Evolutionary conservation across 164 flowering plant species (phyloP).

Genomic region (Dillenia suffruticosa): DNA sequence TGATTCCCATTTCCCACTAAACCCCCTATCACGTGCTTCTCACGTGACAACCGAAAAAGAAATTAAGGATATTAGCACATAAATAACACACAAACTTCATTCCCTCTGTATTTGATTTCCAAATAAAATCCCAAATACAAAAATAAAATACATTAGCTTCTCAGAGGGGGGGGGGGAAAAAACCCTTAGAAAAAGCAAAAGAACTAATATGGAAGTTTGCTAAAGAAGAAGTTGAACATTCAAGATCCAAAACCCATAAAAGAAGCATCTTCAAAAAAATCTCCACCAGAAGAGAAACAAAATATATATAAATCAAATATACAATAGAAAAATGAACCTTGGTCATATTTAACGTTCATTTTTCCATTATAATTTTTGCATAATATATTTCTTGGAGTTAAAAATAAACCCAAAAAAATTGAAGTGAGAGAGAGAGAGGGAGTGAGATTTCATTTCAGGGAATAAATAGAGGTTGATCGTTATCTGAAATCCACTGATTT

Average conservation of each 20-base stretch:
- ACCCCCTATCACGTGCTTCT: too few species aligned
- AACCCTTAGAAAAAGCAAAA: neutral
- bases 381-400: neutral
- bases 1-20: too few species aligned
- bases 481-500: conserved; percentile 46
- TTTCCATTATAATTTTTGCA: neutral
- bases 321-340: conserved; percentile 7
- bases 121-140: too few species aligned
- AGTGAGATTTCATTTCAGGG: conserved; percentile 18
- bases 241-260: conserved; percentile 7
- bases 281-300: conserved; percentile 3
- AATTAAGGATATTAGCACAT: neutral
- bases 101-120: conserved; percentile 5
- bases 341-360: conserved; percentile 5
- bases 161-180: neutral
- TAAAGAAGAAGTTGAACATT: conserved; percentile 7
- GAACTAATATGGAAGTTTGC: conserved; percentile 21
- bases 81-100: neutral
- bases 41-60: too few species aligned
- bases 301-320: conserved; percentile 7
- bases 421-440: too few species aligned
- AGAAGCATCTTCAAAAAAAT: conserved; percentile 8
- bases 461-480: conserved; percentile 40
- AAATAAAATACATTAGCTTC: conserved; percentile 9
- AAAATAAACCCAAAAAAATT: neutral